Conservation (phyloP, 148 eudicot genomes). For the Cornus kousa region DNA sequence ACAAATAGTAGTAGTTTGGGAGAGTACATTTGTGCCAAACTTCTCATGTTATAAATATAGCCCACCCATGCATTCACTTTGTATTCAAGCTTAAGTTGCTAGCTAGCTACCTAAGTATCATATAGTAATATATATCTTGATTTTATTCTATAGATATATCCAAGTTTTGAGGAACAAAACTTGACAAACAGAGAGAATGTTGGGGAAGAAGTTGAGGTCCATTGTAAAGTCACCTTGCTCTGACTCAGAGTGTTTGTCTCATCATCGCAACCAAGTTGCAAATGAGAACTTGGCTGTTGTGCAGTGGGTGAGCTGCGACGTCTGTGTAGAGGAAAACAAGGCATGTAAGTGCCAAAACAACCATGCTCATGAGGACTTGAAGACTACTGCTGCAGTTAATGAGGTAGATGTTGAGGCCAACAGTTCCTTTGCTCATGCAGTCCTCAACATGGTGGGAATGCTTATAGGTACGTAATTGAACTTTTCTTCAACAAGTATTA, state of each 20-base stretch:
- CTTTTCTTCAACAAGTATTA: not conserved
- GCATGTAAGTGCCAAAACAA: slow-evolving; percentile 26
- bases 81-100: not conserved
- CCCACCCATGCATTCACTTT: not conserved
- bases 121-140: too few species aligned
- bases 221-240: slow-evolving; percentile 9
- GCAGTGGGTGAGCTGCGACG: slow-evolving; percentile 22
- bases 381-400: not conserved
- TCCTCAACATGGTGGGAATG: slow-evolving; percentile 84
- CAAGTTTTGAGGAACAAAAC: not conserved
- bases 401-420: slow-evolving; percentile 23
- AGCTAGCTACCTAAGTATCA: not conserved
- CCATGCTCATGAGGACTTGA: slow-evolving; percentile 8
- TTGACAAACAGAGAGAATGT: not conserved
- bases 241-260: slow-evolving; percentile 6
- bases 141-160: not conserved
- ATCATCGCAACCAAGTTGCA: slow-evolving; percentile 15
- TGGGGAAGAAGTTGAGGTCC: slow-evolving; percentile 10
- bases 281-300: slow-evolving; percentile 2
- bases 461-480: slow-evolving; percentile 50
- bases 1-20: slow-evolving; percentile 2
- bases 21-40: not conserved
- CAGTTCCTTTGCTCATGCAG: slow-evolving; percentile 61
- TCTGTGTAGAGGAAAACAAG: slow-evolving; percentile 31
- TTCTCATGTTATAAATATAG: slow-evolving; percentile 1